Percentiles rank a stretch among this genome's conserved stretches.
Evolutionary conservation across 108 stramenopile species (phyloP).

Genomic region (Pseudonitzschia pungens): DNA sequence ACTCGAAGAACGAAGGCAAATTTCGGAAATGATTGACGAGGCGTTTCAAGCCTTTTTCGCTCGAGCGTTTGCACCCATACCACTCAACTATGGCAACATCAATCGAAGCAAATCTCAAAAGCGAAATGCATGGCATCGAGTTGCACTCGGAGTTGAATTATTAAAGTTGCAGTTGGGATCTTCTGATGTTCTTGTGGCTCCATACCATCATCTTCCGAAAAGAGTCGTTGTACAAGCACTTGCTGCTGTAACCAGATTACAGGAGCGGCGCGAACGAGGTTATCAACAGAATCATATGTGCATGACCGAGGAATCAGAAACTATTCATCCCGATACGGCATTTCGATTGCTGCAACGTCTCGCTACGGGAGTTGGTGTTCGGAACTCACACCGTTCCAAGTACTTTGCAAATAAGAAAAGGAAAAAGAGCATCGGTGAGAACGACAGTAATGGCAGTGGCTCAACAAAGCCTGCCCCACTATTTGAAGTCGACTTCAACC

Average conservation of each 20-base stretch:
- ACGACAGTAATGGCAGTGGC: not conserved
- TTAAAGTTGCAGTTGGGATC: constrained; percentile 53
- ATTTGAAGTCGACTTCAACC: constrained; percentile 75
- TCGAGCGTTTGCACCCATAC: constrained; percentile 50
- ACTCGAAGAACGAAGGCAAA: constrained; percentile 13
- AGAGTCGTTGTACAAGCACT: constrained; percentile 52
- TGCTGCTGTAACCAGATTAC: constrained; percentile 49
- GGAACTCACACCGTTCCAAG: constrained; percentile 28
- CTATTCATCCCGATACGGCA: constrained; percentile 47
- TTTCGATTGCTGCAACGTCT: constrained; percentile 77
- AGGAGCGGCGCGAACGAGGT: constrained; percentile 18
- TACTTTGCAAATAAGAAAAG: not conserved
- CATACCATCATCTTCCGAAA: constrained; percentile 53
- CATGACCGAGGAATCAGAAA: not conserved
- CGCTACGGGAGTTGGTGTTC: constrained; percentile 60
- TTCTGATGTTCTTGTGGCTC: constrained; percentile 31
- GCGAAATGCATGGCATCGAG: constrained; percentile 8
- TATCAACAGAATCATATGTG: not conserved
- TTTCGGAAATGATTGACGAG: constrained; percentile 40
- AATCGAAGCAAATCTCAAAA: constrained; percentile 6
- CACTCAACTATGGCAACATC: constrained; percentile 4
- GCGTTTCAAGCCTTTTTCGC: constrained; percentile 44
- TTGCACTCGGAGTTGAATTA: constrained; percentile 51
- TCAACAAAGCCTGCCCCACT: constrained; percentile 19
- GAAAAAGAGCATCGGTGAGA: no score